Evolutionary conservation across 108 stramenopile species (phyloP), one percentile per base, ranked within the genome.

Genomic region (Stephanodiscus minutulus): DNA sequence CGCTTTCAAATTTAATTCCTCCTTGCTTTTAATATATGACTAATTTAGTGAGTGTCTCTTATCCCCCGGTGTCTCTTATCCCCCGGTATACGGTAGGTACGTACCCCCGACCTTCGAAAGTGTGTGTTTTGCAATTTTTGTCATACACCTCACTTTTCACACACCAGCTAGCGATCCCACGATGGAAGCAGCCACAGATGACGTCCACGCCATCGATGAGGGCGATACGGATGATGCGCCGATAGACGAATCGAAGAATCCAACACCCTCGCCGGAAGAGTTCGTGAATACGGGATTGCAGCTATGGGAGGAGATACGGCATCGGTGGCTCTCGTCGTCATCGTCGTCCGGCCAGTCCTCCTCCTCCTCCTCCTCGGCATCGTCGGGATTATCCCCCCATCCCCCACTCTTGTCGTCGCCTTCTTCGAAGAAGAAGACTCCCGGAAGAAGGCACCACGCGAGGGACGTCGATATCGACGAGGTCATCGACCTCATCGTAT

Each of bases 401-500:
- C n/a, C n/a, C n/a, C n/a, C n/a, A n/a, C n/a, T n/a, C n/a, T n/a
- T n/a, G n/a, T 2, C 50, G 24, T 37, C 55, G 18, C 31, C 31
- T 27, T 53, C 66, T 3, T 41, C 64, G 28, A 47, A 61, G 18
- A 18, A 50, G 25, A 47, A 59, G 24, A n/a, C n/a, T n/a, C n/a
- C n/a, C 12, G 64, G 64, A 36, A 15, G 59, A 49, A 61, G 61
- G 53, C 33, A 53, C 0, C 69, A 76, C 31, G 70, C 76, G 18
- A 43, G 64, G 22, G 64, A 77, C 35, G 72, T 93, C 25, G 85
- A 93, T 48, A 85, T 93, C 21, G 89, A 93, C 48, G 92, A 89
- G 62, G 76, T 93, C 18, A 91, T 93, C 59, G 92, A 93, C 54
- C 62, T 87, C 13, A 79, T 93, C n/a, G 86, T 93, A 53, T 76